A percentile compares a stretch with the other conserved stretches of the same genome.
Conservation (phyloP, 176 grass and related monocot species). For the Oryza coarctata region DNA sequence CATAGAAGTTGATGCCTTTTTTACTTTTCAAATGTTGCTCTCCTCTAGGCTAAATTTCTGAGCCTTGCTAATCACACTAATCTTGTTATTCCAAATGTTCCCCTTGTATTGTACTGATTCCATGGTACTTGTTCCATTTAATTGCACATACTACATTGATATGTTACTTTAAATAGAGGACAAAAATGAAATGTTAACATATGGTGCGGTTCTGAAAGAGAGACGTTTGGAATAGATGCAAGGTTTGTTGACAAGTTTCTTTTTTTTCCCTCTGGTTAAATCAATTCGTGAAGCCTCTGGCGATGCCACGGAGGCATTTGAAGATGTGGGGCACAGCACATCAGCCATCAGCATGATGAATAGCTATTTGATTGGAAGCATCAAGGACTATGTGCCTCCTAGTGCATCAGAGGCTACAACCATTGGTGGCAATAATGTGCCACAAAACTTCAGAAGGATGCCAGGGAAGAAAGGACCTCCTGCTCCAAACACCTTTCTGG, state of each 20-base stretch:
- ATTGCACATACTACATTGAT: not conserved
- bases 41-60: not conserved
- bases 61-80: not conserved
- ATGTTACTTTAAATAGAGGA: not conserved
- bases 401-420: constrained; percentile 8
- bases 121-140: not conserved
- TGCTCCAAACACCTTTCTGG: constrained; percentile 54
- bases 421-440: not conserved
- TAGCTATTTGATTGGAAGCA: constrained; percentile 56
- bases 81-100: not conserved
- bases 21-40: not conserved
- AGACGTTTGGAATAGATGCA: constrained; percentile 11
- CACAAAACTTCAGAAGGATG: constrained; percentile 3
- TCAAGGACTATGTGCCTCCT: constrained; percentile 43
- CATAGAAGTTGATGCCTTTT: not conserved
- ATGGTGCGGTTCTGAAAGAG: not conserved
- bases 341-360: constrained; percentile 74
- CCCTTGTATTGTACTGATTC: not conserved
- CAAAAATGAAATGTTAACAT: not conserved
- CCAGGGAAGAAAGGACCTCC: constrained; percentile 44
- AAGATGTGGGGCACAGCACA: constrained; percentile 81
- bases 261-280: constrained; percentile 16
- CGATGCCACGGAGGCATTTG: constrained; percentile 72
- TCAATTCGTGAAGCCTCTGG: constrained; percentile 52
- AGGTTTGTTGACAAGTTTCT: not conserved